A percentile compares a stretch with the other conserved stretches of the same genome.
Conservation (phyloP, 208 protist genomes). For the Trypanosoma platydactyli region DNA sequence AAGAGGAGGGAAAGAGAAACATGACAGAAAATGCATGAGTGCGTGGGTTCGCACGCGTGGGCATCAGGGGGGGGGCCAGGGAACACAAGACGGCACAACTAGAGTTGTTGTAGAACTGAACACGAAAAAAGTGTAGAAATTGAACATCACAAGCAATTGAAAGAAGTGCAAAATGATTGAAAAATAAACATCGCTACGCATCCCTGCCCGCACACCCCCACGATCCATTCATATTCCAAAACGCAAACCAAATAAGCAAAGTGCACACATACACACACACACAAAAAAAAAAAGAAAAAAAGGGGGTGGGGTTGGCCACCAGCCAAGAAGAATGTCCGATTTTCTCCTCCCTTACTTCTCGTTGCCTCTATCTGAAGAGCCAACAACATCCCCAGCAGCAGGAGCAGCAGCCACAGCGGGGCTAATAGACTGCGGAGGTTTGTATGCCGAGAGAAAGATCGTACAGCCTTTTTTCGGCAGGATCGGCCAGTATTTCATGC, state of each 20-base stretch:
- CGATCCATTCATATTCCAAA: neutral
- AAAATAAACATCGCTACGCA: slow-evolving; percentile 11
- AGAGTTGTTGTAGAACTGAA: too few species aligned
- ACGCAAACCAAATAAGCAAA: neutral
- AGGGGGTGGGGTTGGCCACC: neutral
- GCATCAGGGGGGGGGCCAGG: neutral
- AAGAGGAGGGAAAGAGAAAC: slow-evolving; percentile 17
- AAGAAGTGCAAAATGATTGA: slow-evolving; percentile 17
- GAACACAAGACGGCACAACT: neutral
- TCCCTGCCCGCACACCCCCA: too few species aligned
- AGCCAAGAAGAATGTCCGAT: too few species aligned
- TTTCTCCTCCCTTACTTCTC: neutral
- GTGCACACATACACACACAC: slow-evolving; percentile 3
- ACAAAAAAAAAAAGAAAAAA: slow-evolving; percentile 8
- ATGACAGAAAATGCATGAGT: slow-evolving; percentile 5
- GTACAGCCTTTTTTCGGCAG: slow-evolving; percentile 91
- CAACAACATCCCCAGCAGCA: neutral
- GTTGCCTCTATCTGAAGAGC: neutral
- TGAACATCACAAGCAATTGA: too few species aligned
- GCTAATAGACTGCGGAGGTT: slow-evolving; percentile 3
- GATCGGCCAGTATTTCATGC: slow-evolving; percentile 94
- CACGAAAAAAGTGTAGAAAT: too few species aligned
- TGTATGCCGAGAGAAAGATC: slow-evolving; percentile 61
- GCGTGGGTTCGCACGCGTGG: neutral
- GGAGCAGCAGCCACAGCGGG: neutral